A percentile compares a stretch with the other conserved stretches of the same genome.
Evolutionary conservation across 306 rosid genomes (phyloP).

Genomic region (Glycyrrhiza uralensis): DNA sequence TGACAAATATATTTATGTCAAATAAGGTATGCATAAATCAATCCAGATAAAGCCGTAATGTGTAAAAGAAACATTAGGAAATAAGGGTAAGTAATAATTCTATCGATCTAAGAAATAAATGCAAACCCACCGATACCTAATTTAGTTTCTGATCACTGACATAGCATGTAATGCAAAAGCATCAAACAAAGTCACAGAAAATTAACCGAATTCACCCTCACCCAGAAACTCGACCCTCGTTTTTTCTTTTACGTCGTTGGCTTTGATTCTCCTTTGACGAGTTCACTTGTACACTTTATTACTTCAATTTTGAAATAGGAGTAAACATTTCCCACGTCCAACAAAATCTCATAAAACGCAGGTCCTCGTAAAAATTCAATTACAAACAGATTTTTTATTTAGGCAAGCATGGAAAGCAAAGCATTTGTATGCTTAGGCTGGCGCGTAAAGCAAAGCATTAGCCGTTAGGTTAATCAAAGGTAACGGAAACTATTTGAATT

Average conservation of each 20-base stretch:
- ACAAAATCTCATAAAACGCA: not conserved
- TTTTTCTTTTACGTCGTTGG: not conserved
- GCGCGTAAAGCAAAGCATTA: not conserved
- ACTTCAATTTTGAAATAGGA: not conserved
- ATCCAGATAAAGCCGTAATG: too few species aligned
- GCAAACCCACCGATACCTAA: not conserved
- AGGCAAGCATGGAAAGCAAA: conserved; percentile 1
- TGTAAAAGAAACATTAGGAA: not conserved
- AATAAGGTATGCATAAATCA: too few species aligned
- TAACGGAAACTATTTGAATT: not conserved
- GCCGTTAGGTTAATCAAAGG: not conserved
- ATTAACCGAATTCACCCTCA: not conserved
- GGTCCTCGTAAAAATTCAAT: not conserved
- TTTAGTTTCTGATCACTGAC: not conserved
- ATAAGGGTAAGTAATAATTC: not conserved
- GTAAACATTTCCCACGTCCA: not conserved
- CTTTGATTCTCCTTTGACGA: not conserved
- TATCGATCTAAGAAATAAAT: not conserved
- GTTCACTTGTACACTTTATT: not conserved
- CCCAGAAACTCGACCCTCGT: too few species aligned
- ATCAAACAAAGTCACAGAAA: not conserved
- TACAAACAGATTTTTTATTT: not conserved
- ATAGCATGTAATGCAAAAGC: not conserved
- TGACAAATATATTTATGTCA: too few species aligned
- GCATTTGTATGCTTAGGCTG: not conserved